Evolutionary conservation across 202 grass and related monocot species (phyloP), one percentile per base, ranked within the genome.

Genomic region (Musa balbisiana): DNA sequence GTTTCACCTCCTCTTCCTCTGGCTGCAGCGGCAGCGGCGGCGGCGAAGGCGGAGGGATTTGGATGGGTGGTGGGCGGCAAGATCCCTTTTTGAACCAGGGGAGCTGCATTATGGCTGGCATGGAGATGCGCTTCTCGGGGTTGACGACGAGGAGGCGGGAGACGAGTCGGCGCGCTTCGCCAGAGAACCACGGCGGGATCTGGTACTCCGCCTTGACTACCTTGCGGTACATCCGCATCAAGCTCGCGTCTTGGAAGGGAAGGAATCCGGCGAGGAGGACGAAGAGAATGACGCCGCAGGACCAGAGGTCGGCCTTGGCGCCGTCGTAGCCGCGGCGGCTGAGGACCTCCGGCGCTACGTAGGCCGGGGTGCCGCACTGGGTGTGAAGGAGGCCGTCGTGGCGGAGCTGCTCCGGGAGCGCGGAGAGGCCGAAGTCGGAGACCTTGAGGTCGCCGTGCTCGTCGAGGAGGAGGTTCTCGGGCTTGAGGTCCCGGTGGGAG

Each of bases 401-500:
- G 0, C 54, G 80, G 3, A 91, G 84, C 88, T 97, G 93, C 80
- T 97, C 93, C 17, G 93, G 93, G 56, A 97, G 85, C 24, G 93
- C 88, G 19, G 93, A 91, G 64, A 97, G 93, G 13, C 93, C 93
- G 78, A 97, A 97, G 80, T 97, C 93, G 50, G 93, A 89, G 76
- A 97, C 90, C 91, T 90, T 93, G 79, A 93, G 81, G 20, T 84
- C 23, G 0, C 90, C 90, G 0, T 53, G 74, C 69, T 84, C 93
- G 75, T 92, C 93, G 4, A 97, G 82, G 10, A 97, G 88, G 0
- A 97, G 88, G 80, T 97, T 97, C 87, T 97, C 93, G 3, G 90
- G 93, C 87, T 97, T 97, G 74, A 97, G 76, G 84, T 97, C 93
- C 22, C 93, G 90, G 81, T 97, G 93, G 43, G 86, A 89, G 73